Conservation (phyloP, 441 rosid genomes). For the Pelargonium fulgidum region DNA sequence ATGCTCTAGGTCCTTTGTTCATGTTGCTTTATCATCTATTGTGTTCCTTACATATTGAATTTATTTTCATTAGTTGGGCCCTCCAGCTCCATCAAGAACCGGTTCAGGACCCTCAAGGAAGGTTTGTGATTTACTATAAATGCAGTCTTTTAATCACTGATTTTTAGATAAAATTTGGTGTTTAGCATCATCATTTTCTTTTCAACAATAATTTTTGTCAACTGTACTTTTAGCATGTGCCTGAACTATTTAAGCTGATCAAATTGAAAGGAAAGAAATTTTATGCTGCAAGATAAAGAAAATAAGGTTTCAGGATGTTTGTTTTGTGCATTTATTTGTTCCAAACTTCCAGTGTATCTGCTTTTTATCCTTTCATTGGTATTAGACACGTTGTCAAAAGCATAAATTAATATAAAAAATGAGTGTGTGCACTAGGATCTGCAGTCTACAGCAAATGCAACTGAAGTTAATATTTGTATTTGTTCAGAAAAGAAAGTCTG, state of each 20-base stretch:
- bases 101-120: constrained; percentile 79
- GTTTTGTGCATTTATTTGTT: not conserved
- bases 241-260: not conserved
- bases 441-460: constrained; percentile 8
- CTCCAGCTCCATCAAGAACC: constrained; percentile 64
- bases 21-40: constrained; percentile 12
- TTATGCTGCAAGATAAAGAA: no score
- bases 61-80: constrained; percentile 46
- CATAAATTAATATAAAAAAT: not conserved
- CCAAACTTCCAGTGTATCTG: not conserved
- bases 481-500: not conserved
- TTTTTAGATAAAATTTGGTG: not conserved
- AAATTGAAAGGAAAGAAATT: no score
- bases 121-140: constrained; percentile 44
- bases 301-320: not conserved
- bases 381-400: not conserved
- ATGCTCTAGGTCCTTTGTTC: constrained; percentile 16
- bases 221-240: constrained; percentile 1
- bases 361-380: constrained; percentile 11
- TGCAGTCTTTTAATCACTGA: constrained; percentile 13
- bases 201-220: not conserved
- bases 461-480: not conserved
- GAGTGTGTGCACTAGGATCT: not conserved
- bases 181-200: constrained; percentile 5
- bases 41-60: constrained; percentile 12